A percentile compares a stretch with the other conserved stretches of the same genome.
Evolutionary conservation across 305 asterid species (phyloP).

Genomic region (Withania somnifera): DNA sequence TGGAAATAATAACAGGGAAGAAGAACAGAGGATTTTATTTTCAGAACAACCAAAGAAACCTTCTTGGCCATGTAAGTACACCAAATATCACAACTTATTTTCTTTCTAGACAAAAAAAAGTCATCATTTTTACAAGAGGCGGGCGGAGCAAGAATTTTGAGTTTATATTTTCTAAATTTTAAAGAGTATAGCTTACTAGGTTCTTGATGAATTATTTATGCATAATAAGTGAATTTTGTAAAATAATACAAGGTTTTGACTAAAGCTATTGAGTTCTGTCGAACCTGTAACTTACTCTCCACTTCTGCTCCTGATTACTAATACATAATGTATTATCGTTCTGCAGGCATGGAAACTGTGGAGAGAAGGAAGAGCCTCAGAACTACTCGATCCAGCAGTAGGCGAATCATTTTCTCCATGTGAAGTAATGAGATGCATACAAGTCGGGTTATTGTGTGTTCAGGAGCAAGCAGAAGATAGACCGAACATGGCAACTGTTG

Average conservation of each 20-base stretch:
- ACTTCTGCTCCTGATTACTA: not conserved
- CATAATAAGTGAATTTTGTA: not conserved
- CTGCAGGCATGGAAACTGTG: slow-evolving; percentile 61
- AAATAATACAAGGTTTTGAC: not conserved
- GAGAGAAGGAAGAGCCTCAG: slow-evolving; percentile 46
- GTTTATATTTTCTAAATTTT: not conserved
- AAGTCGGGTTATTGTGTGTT: slow-evolving; percentile 64
- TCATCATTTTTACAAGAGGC: not conserved
- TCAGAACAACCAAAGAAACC: slow-evolving; percentile 50
- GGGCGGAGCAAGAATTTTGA: not conserved
- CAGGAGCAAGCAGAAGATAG: slow-evolving; percentile 65
- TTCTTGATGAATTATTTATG: not conserved
- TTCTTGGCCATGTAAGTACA: slow-evolving; percentile 67
- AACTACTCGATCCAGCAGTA: slow-evolving; percentile 32
- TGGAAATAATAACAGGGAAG: slow-evolving; percentile 63
- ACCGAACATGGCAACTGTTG: slow-evolving; percentile 58
- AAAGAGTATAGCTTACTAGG: not conserved
- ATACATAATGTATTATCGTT: not conserved
- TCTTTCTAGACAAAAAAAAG: not conserved
- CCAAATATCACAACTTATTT: not conserved
- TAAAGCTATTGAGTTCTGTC: not conserved
- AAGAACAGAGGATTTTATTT: slow-evolving; percentile 63
- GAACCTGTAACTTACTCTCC: not conserved
- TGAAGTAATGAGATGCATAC: slow-evolving; percentile 68
- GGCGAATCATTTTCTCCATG: slow-evolving; percentile 29